Percentiles rank a stretch among this genome's conserved stretches.
Conservation (phyloP, 1,284 basidiomycete genomes). For the Cutaneotrichosporon sp. region DNA sequence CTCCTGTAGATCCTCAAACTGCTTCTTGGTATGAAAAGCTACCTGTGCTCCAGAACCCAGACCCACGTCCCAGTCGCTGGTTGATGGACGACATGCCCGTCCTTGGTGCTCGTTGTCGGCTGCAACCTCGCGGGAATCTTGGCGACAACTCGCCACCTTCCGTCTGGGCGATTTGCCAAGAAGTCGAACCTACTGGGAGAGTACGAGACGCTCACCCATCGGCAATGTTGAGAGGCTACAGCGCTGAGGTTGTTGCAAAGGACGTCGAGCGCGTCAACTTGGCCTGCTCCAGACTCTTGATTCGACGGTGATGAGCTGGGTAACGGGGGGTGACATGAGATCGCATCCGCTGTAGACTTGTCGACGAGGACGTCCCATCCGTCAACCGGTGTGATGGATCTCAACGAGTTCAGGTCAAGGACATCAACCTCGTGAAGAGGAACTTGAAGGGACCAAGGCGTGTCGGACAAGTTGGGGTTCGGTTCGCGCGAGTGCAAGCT, state of each 20-base stretch:
- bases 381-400: conserved; percentile 1
- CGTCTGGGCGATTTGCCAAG: background rate
- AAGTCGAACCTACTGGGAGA: conserved; percentile 39
- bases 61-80: conserved; percentile 23
- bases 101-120: background rate
- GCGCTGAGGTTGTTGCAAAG: conserved; percentile 32
- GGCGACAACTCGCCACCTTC: conserved; percentile 10
- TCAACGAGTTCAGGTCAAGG: conserved; percentile 5
- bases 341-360: conserved; percentile 50
- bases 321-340: conserved; percentile 38
- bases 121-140: conserved; percentile 6
- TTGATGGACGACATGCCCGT: conserved; percentile 14
- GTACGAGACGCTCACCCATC: conserved; percentile 45
- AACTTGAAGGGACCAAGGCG: background rate
- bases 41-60: conserved; percentile 13
- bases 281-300: background rate
- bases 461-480: background rate
- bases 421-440: conserved; percentile 19
- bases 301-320: background rate
- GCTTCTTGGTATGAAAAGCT: background rate
- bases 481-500: background rate
- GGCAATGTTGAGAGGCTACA: conserved; percentile 24
- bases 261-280: conserved; percentile 31
- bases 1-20: conserved; percentile 15
- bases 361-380: conserved; percentile 44